Evolutionary conservation across 2,329 filamentous ascomycete species (phyloP), one percentile per base, ranked within the genome.

Genomic region (Xylaria sp.): DNA sequence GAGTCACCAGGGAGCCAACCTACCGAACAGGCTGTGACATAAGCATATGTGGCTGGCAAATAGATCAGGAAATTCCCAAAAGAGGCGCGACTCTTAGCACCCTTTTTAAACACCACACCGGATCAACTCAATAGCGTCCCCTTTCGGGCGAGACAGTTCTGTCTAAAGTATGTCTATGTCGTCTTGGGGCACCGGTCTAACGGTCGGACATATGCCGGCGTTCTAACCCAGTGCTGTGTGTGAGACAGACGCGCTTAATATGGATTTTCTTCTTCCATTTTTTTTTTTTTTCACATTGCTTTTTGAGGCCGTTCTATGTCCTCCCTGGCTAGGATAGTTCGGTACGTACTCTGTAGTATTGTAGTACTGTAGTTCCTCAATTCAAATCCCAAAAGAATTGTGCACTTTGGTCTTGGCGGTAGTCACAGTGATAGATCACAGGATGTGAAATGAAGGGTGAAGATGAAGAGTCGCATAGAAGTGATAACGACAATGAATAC

Each of bases 71-170:
- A n/a, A n/a, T n/a, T 59, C 19, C 50, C 54, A 28, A 59, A 49
- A 19, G 33, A 40, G 38, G 37, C 40, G 37, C 40, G 54, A 25
- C 12, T 28, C 25, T 21, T 52, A 12, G 23, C 54, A n/a, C n/a
- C n/a, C 15, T 15, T 35, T 47, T 21, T 40, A 12, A 21, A 14
- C 35, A 15, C 21, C 12, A 12, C n/a, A 31, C 28, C 28, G 4
- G 28, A 31, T 28, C n/a, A 3, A 37, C 14, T 54, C 56, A 66
- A 64, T 66, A 52, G 43, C 12, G 37, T 35, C 17, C 35, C 38
- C 25, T n/a, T n/a, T 31, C n/a, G 40, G 17, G 31, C 19, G 51
- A 58, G 57, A 60, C 60, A 66, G n/a, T n/a, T n/a, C n/a, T n/a
- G n/a, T n/a, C n/a, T n/a, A n/a, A n/a, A n/a, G n/a, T n/a, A n/a